phyloP scores from a whole-genome alignment of 306 rosid genomes.

The Vigna mungo region DNA sequence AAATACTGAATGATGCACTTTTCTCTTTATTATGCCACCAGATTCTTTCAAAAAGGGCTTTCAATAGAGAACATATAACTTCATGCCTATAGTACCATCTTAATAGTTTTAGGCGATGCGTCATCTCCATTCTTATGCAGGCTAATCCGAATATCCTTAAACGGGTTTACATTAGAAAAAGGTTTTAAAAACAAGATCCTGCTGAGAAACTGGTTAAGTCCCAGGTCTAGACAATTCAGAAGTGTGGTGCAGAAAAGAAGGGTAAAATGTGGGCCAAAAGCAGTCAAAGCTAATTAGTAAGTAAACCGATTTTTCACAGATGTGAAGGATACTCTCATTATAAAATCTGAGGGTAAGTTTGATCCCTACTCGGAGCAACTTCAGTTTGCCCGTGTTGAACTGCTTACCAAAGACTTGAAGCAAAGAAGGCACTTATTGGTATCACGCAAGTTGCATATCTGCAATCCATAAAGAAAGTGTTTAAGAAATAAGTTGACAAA shows the following conservation, averaged over 20 bases:
- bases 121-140: neutral
- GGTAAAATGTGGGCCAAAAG: neutral
- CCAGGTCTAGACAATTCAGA: neutral
- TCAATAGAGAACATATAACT: neutral
- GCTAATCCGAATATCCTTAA: neutral
- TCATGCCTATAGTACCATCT: neutral
- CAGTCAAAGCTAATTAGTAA: neutral
- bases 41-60: neutral
- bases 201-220: neutral
- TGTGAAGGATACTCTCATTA: neutral
- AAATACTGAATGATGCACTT: constrained; percentile 1
- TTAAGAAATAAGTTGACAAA: constrained; percentile 26
- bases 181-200: neutral
- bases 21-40: neutral
- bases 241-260: neutral
- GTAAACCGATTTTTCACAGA: neutral
- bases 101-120: constrained; percentile 2
- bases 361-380: constrained; percentile 9
- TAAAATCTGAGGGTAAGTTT: neutral
- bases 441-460: constrained; percentile 95
- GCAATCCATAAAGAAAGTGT: constrained; percentile 40
- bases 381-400: neutral
- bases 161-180: neutral
- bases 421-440: constrained; percentile 95
- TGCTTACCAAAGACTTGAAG: constrained; percentile 96